Evolutionary conservation across 2,329 filamentous ascomycete species (phyloP).

Genomic region (Chalaropsis thielavioides): DNA sequence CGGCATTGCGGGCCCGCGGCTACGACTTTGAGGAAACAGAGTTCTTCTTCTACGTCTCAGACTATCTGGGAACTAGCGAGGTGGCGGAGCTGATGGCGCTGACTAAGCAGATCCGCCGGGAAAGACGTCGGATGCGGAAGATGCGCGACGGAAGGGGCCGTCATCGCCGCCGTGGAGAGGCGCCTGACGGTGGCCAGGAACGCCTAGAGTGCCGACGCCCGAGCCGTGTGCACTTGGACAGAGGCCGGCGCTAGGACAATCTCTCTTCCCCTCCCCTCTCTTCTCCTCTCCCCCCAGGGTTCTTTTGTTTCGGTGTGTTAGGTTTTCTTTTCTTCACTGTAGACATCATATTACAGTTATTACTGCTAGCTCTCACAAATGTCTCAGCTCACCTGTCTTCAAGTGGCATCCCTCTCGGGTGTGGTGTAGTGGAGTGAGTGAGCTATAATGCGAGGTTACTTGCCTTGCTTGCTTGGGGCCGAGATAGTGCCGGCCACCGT

Average conservation of each 20-base stretch:
- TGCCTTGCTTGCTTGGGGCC: background rate
- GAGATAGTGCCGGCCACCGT: background rate
- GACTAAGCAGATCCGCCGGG: conserved; percentile 12
- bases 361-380: background rate
- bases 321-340: background rate
- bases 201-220: background rate
- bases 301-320: too few relatives aligned
- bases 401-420: too few relatives aligned
- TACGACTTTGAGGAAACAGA: conserved; percentile 88
- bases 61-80: conserved; percentile 46
- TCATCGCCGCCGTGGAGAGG: background rate
- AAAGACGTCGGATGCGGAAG: conserved; percentile 6
- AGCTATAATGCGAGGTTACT: too few relatives aligned
- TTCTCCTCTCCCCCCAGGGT: background rate
- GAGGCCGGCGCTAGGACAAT: background rate
- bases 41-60: conserved; percentile 80
- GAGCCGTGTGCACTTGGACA: background rate
- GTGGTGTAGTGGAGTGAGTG: too few relatives aligned
- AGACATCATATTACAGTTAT: background rate
- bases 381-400: background rate
- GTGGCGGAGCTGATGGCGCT: conserved; percentile 5
- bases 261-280: too few relatives aligned
- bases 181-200: background rate
- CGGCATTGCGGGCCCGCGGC: conserved; percentile 70
- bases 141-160: background rate